Evolutionary conservation across 2,329 filamentous ascomycete genomes (phyloP).

Genomic region (Verticillium nonalfalfae): DNA sequence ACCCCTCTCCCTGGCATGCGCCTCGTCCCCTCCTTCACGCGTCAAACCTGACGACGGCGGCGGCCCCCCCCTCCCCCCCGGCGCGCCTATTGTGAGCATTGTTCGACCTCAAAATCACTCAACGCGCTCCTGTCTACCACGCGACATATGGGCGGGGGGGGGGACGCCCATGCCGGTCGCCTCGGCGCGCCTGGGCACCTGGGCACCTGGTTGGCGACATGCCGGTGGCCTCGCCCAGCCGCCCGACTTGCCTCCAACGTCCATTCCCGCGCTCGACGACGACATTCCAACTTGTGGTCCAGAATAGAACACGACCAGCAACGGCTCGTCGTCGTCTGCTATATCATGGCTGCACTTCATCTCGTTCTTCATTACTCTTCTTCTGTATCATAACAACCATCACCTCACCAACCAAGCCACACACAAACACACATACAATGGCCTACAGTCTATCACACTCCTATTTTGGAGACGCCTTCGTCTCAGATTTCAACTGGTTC

Average conservation of each 20-base stretch:
- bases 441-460: conserved; percentile 34
- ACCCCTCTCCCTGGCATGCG: neutral
- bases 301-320: neutral
- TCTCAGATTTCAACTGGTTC: conserved; percentile 44
- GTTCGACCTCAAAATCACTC: neutral
- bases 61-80: neutral
- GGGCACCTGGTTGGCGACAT: neutral
- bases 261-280: neutral
- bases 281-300: neutral
- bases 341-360: neutral
- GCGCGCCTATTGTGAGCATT: neutral
- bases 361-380: neutral
- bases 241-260: neutral
- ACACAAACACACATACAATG: conserved; percentile 1
- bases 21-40: neutral
- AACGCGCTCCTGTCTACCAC: neutral
- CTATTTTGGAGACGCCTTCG: conserved; percentile 34
- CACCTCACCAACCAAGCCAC: neutral
- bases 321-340: neutral
- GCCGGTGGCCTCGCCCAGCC: neutral
- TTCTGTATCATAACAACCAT: neutral
- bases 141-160: too few relatives aligned
- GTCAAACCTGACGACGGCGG: neutral
- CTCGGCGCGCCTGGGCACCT: neutral
- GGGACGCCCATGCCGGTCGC: neutral